Evolutionary conservation across 2,329 filamentous ascomycete species (phyloP), one percentile per base, ranked within the genome.

Genomic region (Pseudomassariella vexata): DNA sequence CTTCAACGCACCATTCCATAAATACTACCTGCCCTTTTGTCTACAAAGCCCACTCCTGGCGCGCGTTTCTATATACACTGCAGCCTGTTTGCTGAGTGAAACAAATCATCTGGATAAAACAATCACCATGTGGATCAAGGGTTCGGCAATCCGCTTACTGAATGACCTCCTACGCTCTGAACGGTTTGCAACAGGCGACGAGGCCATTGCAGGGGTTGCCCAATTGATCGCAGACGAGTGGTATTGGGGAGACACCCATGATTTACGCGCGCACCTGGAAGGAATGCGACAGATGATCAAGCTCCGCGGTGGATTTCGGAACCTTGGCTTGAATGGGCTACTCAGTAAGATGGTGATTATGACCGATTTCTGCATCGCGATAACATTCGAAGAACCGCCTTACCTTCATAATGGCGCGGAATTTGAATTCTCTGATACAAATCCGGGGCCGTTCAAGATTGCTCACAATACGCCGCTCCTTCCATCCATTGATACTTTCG

Each of bases 401-500:
- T 52, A 53, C 17, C 59, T 72, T 16, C 63, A 58, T 28, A 59
- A 56, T 2, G 52, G 52, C 3, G 46, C 50, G 7, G 57, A 59
- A 3, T 70, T 67, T 36, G 60, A 63, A 12, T 68, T 63, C 35
- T 39, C 44, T 2, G 60, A 68, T 35, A 47, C 48, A 6, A 47
- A 53, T 16, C 51, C 58, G 26, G 46, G 58, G 3, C 60, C 63
- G 0, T 57, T 68, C 32, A 57, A 66, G 19, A 53, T 63, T 9
- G 49, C 60, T 3, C 59, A 70, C 38, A 71, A 67, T 44, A 65
- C 66, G 0, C 71, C 70, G 1, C 51, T 74, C 3, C 51, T 70
- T 3, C 55, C 59, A 2, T 49, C 57, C 5, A 58, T 63, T 38
- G 57, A 58, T 2, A 51, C 57, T 0, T 73, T 73, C 43, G 45